A percentile compares a stretch with the other conserved stretches of the same genome.
These are phyloP conservation scores for Potentilla sterilis DNA, from an alignment of 306 rosid species.

Conservation along the genomic window DNA sequence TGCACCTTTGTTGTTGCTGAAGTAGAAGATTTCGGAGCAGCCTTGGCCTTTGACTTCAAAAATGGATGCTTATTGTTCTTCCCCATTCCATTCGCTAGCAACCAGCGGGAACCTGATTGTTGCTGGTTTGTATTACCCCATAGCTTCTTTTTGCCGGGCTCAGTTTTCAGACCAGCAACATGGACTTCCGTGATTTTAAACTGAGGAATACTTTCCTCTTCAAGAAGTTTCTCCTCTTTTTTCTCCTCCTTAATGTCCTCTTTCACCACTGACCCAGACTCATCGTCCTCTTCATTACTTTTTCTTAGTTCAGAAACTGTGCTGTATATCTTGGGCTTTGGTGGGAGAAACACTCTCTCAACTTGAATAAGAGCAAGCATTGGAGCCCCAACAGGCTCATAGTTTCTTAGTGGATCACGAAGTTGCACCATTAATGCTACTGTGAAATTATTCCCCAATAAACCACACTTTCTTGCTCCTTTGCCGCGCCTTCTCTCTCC, in stretches of 20 bases:
- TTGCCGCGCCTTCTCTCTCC: constrained; percentile 64
- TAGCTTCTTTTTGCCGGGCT: constrained; percentile 51
- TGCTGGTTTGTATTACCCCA: constrained; percentile 61
- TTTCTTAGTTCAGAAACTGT: constrained; percentile 45
- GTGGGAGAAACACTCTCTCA: constrained; percentile 78
- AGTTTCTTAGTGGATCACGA: constrained; percentile 79
- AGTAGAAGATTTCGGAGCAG: constrained; percentile 38
- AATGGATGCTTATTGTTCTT: constrained; percentile 57
- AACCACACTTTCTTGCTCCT: constrained; percentile 61
- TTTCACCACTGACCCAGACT: constrained; percentile 33
- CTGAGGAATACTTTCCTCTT: constrained; percentile 63
- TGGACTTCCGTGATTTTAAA: constrained; percentile 76
- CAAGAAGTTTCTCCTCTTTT: constrained; percentile 37
- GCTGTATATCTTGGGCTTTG: constrained; percentile 63
- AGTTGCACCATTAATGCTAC: constrained; percentile 88
- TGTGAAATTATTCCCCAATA: constrained; percentile 82
- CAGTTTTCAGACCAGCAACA: constrained; percentile 66
- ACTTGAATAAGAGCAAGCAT: constrained; percentile 91
- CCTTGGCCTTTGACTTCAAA: constrained; percentile 54
- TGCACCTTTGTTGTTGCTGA: constrained; percentile 50
- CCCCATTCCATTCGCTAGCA: constrained; percentile 89
- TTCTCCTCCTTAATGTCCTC: constrained; percentile 39
- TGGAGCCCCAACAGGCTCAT: constrained; percentile 83
- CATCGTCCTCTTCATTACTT: constrained; percentile 42
- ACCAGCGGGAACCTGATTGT: constrained; percentile 88